A percentile compares a stretch with the other conserved stretches of the same genome.
phyloP scores from a whole-genome alignment of 257 asterid genomes.

The Scutellaria baicalensis region DNA sequence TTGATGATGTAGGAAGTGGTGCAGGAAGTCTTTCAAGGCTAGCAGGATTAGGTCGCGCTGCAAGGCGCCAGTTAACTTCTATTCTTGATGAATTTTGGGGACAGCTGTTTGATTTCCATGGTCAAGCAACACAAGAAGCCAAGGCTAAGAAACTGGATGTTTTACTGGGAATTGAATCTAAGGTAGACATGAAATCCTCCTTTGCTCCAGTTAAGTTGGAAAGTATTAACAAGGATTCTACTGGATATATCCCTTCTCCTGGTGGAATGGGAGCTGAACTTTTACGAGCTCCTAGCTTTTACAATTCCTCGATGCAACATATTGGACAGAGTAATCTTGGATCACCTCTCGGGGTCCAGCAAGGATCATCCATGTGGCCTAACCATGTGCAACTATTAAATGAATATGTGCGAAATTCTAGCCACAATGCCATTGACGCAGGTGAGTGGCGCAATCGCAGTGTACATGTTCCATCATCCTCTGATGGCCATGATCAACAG shows the following conservation, averaged over 20 bases:
- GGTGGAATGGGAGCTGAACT: constrained; percentile 55
- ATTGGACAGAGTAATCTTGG: constrained; percentile 37
- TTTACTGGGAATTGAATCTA: constrained; percentile 54
- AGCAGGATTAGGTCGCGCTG: constrained; percentile 95
- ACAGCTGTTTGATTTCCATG: constrained; percentile 81
- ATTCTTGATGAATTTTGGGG: constrained; percentile 92
- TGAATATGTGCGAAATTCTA: constrained; percentile 40
- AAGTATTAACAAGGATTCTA: constrained; percentile 34
- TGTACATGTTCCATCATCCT: constrained; percentile 65
- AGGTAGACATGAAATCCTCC: constrained; percentile 45
- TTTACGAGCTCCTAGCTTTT: constrained; percentile 36
- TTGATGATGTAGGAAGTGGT: constrained; percentile 81
- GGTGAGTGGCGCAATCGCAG: constrained; percentile 84
- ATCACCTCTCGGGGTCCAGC: constrained; percentile 44
- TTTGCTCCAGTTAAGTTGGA: constrained; percentile 48
- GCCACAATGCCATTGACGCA: constrained; percentile 32
- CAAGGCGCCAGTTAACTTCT: constrained; percentile 70
- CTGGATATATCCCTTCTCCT: constrained; percentile 44
- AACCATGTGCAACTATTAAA: constrained; percentile 35
- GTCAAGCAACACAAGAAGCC: constrained; percentile 67
- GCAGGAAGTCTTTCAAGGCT: constrained; percentile 80
- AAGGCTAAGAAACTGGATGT: constrained; percentile 63
- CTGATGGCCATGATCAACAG: constrained; percentile 62
- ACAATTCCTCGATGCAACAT: constrained; percentile 47
- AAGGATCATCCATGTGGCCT: constrained; percentile 40